phyloP scores from a whole-genome alignment of 148 eudicot species.

The Selenicereus undatus region DNA sequence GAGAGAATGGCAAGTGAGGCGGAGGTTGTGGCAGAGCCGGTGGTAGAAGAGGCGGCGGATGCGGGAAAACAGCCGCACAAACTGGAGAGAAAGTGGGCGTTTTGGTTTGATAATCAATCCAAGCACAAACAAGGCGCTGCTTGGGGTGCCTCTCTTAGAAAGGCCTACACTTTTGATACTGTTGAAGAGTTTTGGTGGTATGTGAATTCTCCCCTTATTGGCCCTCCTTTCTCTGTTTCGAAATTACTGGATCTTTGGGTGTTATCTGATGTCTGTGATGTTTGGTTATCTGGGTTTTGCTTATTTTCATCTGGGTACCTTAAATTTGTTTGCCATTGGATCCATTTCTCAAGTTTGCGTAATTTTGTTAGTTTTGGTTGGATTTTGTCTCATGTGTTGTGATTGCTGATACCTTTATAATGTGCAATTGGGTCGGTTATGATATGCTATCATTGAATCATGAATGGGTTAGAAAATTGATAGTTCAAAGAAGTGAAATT shows the following conservation, averaged over 20 bases:
- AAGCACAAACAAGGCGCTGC: conserved; percentile 90
- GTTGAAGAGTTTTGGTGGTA: conserved; percentile 95
- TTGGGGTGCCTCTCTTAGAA: conserved; percentile 77
- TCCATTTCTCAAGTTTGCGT: not conserved
- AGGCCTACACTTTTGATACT: conserved; percentile 74
- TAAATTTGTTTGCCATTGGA: not conserved
- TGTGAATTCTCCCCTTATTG: conserved; percentile 20
- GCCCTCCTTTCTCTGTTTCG: not conserved
- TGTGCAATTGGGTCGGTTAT: not conserved
- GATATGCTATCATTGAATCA: not conserved
- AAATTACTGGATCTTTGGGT: not conserved
- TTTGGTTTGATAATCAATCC: conserved; percentile 87
- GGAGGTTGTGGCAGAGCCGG: conserved; percentile 18
- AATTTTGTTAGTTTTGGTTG: not conserved
- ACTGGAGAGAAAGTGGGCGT: conserved; percentile 82
- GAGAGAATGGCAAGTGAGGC: conserved; percentile 11
- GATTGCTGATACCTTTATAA: not conserved
- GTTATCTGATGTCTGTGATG: not conserved
- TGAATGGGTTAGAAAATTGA: not conserved
- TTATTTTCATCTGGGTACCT: conserved; percentile 3
- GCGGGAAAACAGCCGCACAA: conserved; percentile 50
- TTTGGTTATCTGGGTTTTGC: conserved; percentile 9
- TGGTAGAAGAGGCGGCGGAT: conserved; percentile 18
- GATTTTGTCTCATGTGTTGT: not conserved
- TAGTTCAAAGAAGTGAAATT: not conserved